Conservation (phyloP, 495 filamentous ascomycete species). For the Xylaria grammica region DNA sequence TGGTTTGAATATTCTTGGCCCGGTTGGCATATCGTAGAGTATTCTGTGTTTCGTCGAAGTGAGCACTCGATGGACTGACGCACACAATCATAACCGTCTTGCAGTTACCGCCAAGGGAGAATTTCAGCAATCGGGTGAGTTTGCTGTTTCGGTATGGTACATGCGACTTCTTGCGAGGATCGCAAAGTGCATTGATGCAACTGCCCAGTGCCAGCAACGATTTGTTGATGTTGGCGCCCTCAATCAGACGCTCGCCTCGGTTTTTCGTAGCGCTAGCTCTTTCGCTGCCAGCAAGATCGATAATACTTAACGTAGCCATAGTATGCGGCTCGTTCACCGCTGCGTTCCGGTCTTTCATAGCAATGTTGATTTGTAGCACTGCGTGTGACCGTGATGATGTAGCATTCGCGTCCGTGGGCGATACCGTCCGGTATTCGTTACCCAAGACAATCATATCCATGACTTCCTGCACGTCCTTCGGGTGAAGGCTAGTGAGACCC, state of each 20-base stretch:
- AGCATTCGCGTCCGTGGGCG: conserved; percentile 96
- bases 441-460: conserved; percentile 99
- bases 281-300: conserved; percentile 96
- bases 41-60: conserved; percentile 99
- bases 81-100: conserved; percentile 99
- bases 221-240: conserved; percentile 99
- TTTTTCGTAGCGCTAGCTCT: conserved; percentile 97
- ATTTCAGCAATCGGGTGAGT: conserved; percentile 93
- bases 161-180: conserved; percentile 89
- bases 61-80: conserved; percentile 92
- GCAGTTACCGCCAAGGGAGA: conserved; percentile 96
- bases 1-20: conserved; percentile 99
- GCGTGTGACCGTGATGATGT: conserved; percentile 97
- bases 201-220: conserved; percentile 93
- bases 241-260: conserved; percentile 84
- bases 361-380: conserved; percentile 97
- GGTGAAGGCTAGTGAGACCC: conserved; percentile 89
- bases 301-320: conserved; percentile 97
- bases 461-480: conserved; percentile 83
- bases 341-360: conserved; percentile 92
- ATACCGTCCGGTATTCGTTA: conserved; percentile 94
- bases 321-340: conserved; percentile 93
- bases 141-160: conserved; percentile 98
- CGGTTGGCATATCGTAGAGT: conserved; percentile 96
- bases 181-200: conserved; percentile 98